phyloP scores from a whole-genome alignment of 306 rosid species.

The Heteromeles arbutifolia region DNA sequence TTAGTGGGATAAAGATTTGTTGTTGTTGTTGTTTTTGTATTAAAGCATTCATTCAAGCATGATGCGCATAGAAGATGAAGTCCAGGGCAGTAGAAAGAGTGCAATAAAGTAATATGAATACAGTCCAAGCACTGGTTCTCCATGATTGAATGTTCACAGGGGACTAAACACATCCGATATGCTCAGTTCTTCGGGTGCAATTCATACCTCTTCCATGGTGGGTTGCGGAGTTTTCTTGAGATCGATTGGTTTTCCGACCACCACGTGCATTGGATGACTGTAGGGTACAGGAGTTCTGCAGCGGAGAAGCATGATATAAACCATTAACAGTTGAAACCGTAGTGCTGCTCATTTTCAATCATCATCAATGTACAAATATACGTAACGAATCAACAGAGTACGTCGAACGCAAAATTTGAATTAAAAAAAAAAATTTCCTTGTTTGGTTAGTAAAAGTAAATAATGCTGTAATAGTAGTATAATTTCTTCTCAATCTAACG shows the following conservation, averaged over 20 bases:
- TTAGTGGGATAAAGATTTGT: too few relatives aligned
- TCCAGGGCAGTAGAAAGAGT: background rate
- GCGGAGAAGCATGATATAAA: background rate
- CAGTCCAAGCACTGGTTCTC: background rate
- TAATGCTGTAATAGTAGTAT: background rate
- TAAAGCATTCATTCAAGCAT: background rate
- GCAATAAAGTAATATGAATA: background rate
- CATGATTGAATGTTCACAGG: background rate
- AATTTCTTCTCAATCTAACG: background rate
- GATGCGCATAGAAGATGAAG: background rate
- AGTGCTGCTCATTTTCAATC: background rate
- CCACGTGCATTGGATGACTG: conserved; percentile 68
- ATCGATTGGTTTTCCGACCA: conserved; percentile 79
- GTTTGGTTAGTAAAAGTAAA: background rate
- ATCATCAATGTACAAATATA: background rate
- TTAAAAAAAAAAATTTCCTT: background rate
- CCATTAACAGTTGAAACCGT: background rate
- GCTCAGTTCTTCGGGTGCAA: background rate
- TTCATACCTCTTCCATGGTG: conserved; percentile 44
- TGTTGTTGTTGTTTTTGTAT: too few relatives aligned
- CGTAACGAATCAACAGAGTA: background rate
- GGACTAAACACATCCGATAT: background rate
- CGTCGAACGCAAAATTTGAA: background rate
- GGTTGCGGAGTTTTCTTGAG: conserved; percentile 67
- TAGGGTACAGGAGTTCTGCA: conserved; percentile 76